Conservation (phyloP, 345 rosid species). For the Balakata baccata region DNA sequence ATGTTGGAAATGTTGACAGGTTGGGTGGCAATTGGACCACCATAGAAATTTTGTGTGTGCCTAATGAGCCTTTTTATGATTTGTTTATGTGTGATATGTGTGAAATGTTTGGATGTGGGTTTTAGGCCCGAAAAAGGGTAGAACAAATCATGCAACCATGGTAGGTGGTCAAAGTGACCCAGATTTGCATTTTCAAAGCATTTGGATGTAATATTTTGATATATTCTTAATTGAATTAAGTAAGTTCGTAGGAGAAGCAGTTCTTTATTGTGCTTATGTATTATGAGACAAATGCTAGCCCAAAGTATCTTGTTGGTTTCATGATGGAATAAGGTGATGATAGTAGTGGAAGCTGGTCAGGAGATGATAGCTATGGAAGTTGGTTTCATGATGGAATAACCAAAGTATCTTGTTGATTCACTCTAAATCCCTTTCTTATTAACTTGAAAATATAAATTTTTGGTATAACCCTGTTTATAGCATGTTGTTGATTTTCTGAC, state of each 20-base stretch:
- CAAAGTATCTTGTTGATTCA: too few relatives aligned
- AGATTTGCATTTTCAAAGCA: background rate
- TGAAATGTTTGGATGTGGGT: too few relatives aligned
- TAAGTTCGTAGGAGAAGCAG: background rate
- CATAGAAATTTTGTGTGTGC: too few relatives aligned
- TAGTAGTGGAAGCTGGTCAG: background rate
- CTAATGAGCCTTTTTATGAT: too few relatives aligned
- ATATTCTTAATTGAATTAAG: background rate
- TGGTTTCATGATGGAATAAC: too few relatives aligned
- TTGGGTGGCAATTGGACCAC: too few relatives aligned
- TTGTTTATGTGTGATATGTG: too few relatives aligned
- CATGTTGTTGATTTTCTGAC: background rate
- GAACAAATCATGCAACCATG: too few relatives aligned
- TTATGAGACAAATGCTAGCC: background rate
- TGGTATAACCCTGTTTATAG: background rate
- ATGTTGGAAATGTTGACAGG: too few relatives aligned
- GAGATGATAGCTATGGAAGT: background rate
- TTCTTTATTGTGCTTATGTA: background rate
- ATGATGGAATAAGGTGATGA: background rate
- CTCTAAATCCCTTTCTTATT: background rate
- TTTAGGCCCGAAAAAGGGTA: too few relatives aligned
- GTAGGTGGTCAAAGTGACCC: too few relatives aligned
- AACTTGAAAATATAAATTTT: background rate
- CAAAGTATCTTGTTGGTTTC: background rate
- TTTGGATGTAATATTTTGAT: background rate